Conservation (phyloP, 495 filamentous ascomycete species). For the Trichocladium antarcticum region DNA sequence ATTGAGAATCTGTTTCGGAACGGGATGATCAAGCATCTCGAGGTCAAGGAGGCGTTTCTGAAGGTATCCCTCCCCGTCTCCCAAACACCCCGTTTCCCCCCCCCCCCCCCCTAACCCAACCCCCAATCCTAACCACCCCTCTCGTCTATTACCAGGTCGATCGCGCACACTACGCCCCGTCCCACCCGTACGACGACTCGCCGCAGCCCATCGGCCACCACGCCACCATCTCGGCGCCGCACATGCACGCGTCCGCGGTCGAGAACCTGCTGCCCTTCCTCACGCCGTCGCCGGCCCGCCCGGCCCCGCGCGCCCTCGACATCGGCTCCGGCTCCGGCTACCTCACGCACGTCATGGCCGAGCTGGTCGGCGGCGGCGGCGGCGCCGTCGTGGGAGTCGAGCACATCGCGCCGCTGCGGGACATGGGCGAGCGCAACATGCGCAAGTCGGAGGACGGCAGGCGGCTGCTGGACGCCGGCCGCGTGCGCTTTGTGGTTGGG, state of each 20-base stretch:
- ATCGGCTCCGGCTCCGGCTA: slow-evolving; percentile 88
- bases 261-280: slow-evolving; percentile 57
- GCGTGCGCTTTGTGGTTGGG: slow-evolving; percentile 61
- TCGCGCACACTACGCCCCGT: slow-evolving; percentile 67
- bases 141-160: slow-evolving; percentile 54
- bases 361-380: slow-evolving; percentile 47
- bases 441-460: slow-evolving; percentile 56
- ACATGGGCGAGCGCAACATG: slow-evolving; percentile 66
- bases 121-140: neutral
- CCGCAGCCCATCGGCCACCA: slow-evolving; percentile 78
- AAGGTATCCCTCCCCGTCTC: slow-evolving; percentile 39
- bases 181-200: slow-evolving; percentile 69
- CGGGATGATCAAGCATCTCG: slow-evolving; percentile 56
- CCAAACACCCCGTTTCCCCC: too few species aligned
- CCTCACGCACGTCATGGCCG: slow-evolving; percentile 78
- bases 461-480: slow-evolving; percentile 45
- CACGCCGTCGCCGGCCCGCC: slow-evolving; percentile 33
- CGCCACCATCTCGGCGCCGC: slow-evolving; percentile 91
- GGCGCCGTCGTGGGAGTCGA: slow-evolving; percentile 76
- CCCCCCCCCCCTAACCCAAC: neutral
- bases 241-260: slow-evolving; percentile 84
- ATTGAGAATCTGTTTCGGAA: slow-evolving; percentile 66
- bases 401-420: slow-evolving; percentile 68
- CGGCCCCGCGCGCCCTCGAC: slow-evolving; percentile 53
- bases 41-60: slow-evolving; percentile 69